These are phyloP conservation scores for Dothistroma pini DNA, from an alignment of 2,329 filamentous ascomycete species.

Conservation along the genomic window DNA sequence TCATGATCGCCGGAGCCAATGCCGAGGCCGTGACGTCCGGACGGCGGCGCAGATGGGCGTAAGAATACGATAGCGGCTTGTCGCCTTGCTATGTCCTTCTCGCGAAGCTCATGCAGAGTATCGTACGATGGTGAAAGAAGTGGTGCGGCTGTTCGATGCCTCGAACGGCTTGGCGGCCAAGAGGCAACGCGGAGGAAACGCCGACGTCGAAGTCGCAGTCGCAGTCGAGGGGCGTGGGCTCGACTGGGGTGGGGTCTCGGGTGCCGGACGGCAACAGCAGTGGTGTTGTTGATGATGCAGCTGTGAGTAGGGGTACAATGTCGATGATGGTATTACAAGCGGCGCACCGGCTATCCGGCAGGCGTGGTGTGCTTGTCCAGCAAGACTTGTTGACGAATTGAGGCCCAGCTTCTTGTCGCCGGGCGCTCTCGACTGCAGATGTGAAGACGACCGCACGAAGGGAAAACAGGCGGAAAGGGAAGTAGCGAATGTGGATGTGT, in stretches of 20 bases:
- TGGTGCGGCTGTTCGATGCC: neutral
- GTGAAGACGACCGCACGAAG: neutral
- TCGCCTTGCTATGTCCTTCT: neutral
- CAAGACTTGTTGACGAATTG: neutral
- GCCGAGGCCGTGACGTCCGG: neutral
- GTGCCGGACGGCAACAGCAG: neutral
- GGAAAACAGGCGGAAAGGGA: neutral
- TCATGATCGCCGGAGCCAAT: conserved; percentile 8
- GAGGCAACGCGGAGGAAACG: neutral
- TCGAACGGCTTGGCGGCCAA: neutral
- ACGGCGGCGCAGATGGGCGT: neutral
- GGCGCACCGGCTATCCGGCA: neutral
- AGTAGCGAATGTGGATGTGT: neutral
- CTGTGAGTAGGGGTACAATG: neutral
- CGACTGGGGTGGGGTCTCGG: neutral
- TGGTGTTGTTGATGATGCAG: neutral
- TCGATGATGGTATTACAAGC: neutral
- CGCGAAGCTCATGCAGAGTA: neutral
- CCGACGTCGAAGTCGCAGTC: neutral
- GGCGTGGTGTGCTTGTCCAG: neutral
- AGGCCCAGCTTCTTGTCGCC: neutral
- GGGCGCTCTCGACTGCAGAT: neutral
- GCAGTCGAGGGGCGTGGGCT: neutral
- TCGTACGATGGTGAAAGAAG: neutral
- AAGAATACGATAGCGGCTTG: neutral